Conservation (phyloP, 495 filamentous ascomycete genomes). For the Penicillium bialowiezense region DNA sequence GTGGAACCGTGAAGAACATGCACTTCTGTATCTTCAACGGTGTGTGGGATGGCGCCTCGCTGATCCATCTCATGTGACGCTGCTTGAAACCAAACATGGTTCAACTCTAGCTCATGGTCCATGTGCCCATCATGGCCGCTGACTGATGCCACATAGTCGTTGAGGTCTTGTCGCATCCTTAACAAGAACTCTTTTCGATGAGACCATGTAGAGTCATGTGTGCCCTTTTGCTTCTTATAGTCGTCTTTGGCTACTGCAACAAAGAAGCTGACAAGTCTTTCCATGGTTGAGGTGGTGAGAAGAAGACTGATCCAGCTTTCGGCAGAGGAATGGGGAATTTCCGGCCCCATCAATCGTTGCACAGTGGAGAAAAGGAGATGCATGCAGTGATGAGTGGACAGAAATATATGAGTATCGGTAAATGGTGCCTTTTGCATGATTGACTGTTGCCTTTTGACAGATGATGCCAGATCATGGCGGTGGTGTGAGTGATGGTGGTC, state of each 20-base stretch:
- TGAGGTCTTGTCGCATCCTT: conserved; percentile 25
- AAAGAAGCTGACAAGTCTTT: conserved; percentile 26
- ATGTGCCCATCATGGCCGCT: not conserved
- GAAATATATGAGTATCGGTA: conserved; percentile 19
- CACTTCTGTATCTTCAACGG: conserved; percentile 15
- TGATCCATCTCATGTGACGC: conserved; percentile 21
- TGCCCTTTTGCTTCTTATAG: not conserved
- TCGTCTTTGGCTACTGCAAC: conserved; percentile 18
- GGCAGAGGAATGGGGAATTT: conserved; percentile 22
- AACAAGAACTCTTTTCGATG: conserved; percentile 28
- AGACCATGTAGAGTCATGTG: conserved; percentile 17
- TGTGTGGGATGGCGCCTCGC: conserved; percentile 26
- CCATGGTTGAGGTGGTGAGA: conserved; percentile 27
- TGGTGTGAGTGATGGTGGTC: conserved; percentile 1
- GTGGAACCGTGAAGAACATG: conserved; percentile 22
- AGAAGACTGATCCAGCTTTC: conserved; percentile 30
- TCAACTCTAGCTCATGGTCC: conserved; percentile 8
- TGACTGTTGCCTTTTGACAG: conserved; percentile 15
- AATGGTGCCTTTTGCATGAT: conserved; percentile 30
- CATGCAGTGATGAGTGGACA: conserved; percentile 31
- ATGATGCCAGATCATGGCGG: not conserved
- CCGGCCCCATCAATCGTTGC: conserved; percentile 28
- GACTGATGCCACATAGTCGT: conserved; percentile 15
- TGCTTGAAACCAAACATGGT: conserved; percentile 28
- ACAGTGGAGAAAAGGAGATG: conserved; percentile 25